Percentiles rank a stretch among this genome's conserved stretches.
phyloP scores from a whole-genome alignment of 2,329 filamentous ascomycete species.

The Nemania abortiva region DNA sequence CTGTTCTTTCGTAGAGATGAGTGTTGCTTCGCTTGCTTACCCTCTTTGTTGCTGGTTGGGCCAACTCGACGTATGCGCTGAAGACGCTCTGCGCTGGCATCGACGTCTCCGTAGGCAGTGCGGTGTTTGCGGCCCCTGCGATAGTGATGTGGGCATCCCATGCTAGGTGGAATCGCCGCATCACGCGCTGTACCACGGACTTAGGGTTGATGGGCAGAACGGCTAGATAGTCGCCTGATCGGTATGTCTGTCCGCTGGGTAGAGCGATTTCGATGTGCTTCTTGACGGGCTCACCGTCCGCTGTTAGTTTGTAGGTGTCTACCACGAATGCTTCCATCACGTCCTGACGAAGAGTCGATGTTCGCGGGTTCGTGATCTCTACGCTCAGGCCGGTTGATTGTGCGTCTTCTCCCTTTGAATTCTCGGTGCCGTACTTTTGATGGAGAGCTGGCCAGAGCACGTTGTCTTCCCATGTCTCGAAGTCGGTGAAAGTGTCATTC shows the following conservation, averaged over 20 bases:
- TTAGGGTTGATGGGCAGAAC: slow-evolving; percentile 78
- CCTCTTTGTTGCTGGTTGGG: slow-evolving; percentile 77
- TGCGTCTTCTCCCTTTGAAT: slow-evolving; percentile 32
- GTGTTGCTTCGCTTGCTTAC: slow-evolving; percentile 53
- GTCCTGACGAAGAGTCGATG: slow-evolving; percentile 71
- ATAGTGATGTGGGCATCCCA: slow-evolving; percentile 78
- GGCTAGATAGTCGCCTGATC: slow-evolving; percentile 81
- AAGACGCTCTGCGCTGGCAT: slow-evolving; percentile 74
- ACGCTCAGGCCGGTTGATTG: slow-evolving; percentile 56
- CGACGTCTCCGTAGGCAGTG: slow-evolving; percentile 66
- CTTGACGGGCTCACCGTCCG: slow-evolving; percentile 66
- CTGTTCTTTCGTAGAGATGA: background rate
- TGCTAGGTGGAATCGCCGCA: slow-evolving; percentile 73
- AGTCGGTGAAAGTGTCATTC: slow-evolving; percentile 68
- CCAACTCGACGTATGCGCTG: slow-evolving; percentile 78
- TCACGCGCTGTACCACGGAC: slow-evolving; percentile 70
- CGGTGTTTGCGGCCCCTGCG: slow-evolving; percentile 61
- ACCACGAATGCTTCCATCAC: slow-evolving; percentile 71
- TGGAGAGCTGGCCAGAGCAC: slow-evolving; percentile 64
- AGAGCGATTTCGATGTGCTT: slow-evolving; percentile 75
- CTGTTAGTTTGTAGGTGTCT: slow-evolving; percentile 63
- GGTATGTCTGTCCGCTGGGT: slow-evolving; percentile 74
- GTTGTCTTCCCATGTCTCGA: slow-evolving; percentile 69
- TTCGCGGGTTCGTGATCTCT: slow-evolving; percentile 65
- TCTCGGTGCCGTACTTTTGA: slow-evolving; percentile 49